Evolutionary conservation across 441 rosid genomes (phyloP).

Genomic region (Brassica balearica): DNA sequence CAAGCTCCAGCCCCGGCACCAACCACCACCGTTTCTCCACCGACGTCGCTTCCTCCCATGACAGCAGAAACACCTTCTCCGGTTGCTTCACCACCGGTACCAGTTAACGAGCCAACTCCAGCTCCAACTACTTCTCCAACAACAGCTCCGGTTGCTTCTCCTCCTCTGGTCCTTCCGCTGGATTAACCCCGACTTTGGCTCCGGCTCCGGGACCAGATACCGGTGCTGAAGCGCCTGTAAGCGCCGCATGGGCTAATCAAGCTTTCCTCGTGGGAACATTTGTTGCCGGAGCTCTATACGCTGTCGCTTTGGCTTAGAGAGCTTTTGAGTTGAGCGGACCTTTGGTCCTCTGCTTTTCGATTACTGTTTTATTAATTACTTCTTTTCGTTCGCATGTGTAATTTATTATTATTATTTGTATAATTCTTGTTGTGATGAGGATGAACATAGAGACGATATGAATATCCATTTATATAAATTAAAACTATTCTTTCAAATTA

Average conservation of each 20-base stretch:
- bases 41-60: conserved; percentile 35
- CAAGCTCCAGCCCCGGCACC: conserved; percentile 71
- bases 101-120: conserved; percentile 40
- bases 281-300: conserved; percentile 61
- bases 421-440: conserved; percentile 27
- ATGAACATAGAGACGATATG: conserved; percentile 28
- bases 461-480: conserved; percentile 17
- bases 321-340: conserved; percentile 13
- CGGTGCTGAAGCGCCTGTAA: conserved; percentile 29
- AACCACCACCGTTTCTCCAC: conserved; percentile 41
- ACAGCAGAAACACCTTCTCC: conserved; percentile 38
- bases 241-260: conserved; percentile 46
- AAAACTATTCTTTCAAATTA: conserved; percentile 20
- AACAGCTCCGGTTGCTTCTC: conserved; percentile 43
- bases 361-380: conserved; percentile 26
- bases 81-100: conserved; percentile 40
- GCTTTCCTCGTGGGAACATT: conserved; percentile 63
- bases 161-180: conserved; percentile 46
- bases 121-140: conserved; percentile 36
- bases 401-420: conserved; percentile 9
- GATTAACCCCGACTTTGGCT: conserved; percentile 26
- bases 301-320: conserved; percentile 65
- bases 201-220: conserved; percentile 41
- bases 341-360: conserved; percentile 11
- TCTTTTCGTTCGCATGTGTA: conserved; percentile 12